Evolutionary conservation across 352 stramenopile species (phyloP), one percentile per base, ranked within the genome.

Genomic region (Phytophthora boehmeriae): DNA sequence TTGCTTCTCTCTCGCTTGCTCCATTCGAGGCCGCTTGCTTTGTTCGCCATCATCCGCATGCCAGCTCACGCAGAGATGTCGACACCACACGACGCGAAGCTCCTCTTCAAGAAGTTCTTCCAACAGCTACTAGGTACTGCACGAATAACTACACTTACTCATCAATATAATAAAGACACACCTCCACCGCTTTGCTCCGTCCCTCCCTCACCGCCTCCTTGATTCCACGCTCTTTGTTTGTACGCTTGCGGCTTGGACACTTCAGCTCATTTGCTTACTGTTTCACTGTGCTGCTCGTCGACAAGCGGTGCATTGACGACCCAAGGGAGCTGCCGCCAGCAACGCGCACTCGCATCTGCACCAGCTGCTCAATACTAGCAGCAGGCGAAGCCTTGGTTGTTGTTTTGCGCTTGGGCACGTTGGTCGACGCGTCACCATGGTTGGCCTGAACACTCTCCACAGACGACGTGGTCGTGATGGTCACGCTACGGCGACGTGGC

Each of bases 311-410:
- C 73, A 89, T 83, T 14, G 67, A 74, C 22, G 56, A 58, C 14
- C 46, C 32, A 27, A 71, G 17, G 39, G 72, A 68, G 34, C 70
- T 76, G n/a, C 87, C 87, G 22, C 87, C 87, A 6, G 87, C 87
- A 14, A 82, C 76, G 45, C 81, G 81, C 45, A 93, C 71, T 49
- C 93, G 80, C 87, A 95, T 93, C 38, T 87, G 83, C 52, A 95
- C 84, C 10, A 95, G 73, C 49, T 95, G 81, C 62, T 95, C 87
- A 2, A 95, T 62, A 48, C 83, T 94, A 19, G 84, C 87, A 1
- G 78, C 70, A 0, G 82, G 83, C 13, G 85, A 90, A 35, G 81
- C 75, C 55, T 86, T 89, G 36, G 46, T 47, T 20, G 51, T 23
- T 38, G 44, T 30, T 25, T 60, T 55, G 39, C 59, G 63, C 27